These are phyloP conservation scores for Pseudisothecium myosuroides DNA, from an alignment of 225 moss, liverwort and hornwort genomes.

Conservation along the genomic window DNA sequence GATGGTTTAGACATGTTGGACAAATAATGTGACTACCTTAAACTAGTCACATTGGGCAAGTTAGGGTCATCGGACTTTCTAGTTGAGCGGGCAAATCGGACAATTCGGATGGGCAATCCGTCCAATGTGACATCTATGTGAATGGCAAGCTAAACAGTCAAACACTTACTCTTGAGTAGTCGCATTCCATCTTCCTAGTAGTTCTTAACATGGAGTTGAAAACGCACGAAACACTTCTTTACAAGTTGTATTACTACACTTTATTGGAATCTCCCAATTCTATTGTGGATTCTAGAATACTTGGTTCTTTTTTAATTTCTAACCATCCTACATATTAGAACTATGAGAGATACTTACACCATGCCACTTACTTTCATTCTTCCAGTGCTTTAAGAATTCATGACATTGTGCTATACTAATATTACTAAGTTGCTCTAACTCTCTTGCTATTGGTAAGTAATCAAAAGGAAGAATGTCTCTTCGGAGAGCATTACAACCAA, in stretches of 20 bases:
- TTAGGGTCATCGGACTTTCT: too few species aligned
- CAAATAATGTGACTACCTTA: too few species aligned
- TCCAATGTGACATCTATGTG: too few species aligned
- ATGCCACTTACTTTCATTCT: neutral
- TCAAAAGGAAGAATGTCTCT: neutral
- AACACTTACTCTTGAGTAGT: neutral
- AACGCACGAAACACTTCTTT: neutral
- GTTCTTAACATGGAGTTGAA: neutral
- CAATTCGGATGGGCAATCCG: too few species aligned
- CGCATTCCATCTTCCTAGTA: neutral
- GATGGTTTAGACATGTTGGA: too few species aligned
- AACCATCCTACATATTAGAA: neutral
- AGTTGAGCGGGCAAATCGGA: too few species aligned
- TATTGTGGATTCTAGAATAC: neutral
- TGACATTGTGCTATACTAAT: neutral
- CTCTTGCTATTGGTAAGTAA: neutral
- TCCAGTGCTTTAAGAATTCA: neutral
- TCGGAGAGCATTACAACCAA: neutral
- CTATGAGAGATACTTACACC: neutral
- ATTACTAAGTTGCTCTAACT: neutral
- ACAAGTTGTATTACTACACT: neutral
- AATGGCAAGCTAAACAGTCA: neutral
- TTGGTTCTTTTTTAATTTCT: too few species aligned
- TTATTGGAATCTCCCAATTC: rapidly evolving
- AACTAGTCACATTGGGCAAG: too few species aligned